Percentiles rank a stretch among this genome's conserved stretches.
Conservation (phyloP, 352 stramenopile species). For the Plasmopara viticola region DNA sequence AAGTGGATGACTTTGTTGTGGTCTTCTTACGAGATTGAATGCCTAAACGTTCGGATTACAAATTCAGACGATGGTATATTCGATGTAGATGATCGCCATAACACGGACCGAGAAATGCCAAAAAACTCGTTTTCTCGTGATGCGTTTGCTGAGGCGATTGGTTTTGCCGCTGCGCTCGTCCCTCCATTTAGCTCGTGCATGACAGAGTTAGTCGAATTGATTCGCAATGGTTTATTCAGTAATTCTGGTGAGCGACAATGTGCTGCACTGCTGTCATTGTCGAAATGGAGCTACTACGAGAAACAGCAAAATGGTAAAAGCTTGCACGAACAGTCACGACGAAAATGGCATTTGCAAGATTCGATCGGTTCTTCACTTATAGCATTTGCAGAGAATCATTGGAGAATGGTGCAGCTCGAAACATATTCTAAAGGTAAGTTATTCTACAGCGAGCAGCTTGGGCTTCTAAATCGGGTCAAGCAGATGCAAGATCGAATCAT, state of each 20-base stretch:
- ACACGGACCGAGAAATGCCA: conserved; percentile 1
- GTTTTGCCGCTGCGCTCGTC: conserved; percentile 30
- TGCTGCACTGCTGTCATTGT: conserved; percentile 42
- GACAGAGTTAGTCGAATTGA: conserved; percentile 15
- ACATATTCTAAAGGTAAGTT: conserved; percentile 1
- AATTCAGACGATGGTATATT: conserved; percentile 1
- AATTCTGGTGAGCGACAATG: conserved; percentile 54
- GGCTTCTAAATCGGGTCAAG: conserved; percentile 37
- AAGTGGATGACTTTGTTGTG: conserved; percentile 51
- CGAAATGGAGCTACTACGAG: conserved; percentile 45
- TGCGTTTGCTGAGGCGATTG: conserved; percentile 53
- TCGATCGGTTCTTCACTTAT: conserved; percentile 22
- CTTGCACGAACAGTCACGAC: conserved; percentile 7
- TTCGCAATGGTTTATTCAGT: conserved; percentile 28
- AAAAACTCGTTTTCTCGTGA: conserved; percentile 31
- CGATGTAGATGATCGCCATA: conserved; percentile 1
- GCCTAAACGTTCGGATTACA: conserved; percentile 24
- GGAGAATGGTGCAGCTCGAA: conserved; percentile 19
- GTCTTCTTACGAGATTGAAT: conserved; percentile 27
- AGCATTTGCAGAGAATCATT: conserved; percentile 40
- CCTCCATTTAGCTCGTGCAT: conserved; percentile 16
- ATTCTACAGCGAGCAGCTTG: conserved; percentile 51
- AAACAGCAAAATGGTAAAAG: conserved; percentile 16
- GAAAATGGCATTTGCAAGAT: conserved; percentile 19
- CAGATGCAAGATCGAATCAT: conserved; percentile 54